Conservation (phyloP, 768 basidiomycete genomes). For the Naganishia friedmannii region DNA sequence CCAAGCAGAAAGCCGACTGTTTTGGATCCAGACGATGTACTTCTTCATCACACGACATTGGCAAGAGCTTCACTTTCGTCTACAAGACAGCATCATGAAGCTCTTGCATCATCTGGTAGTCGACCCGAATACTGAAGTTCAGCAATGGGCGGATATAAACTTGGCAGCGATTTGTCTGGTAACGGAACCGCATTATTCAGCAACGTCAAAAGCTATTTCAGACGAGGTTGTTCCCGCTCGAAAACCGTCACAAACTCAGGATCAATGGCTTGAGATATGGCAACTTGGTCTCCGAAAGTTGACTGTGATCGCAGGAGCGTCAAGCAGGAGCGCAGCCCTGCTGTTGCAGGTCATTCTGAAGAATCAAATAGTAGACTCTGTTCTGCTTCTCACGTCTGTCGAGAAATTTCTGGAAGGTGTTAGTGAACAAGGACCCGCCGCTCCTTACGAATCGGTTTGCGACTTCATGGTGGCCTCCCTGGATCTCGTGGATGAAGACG, state of each 20-base stretch:
- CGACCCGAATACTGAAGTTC: conserved; percentile 63
- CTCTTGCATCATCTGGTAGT: conserved; percentile 64
- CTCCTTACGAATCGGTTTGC: conserved; percentile 87
- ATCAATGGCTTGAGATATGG: conserved; percentile 79
- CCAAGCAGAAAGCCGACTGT: conserved; percentile 51
- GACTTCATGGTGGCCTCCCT: conserved; percentile 70
- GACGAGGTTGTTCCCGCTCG: neutral
- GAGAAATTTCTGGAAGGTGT: conserved; percentile 76
- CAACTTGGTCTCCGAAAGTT: conserved; percentile 72
- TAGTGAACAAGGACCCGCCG: conserved; percentile 82
- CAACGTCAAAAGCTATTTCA: too few species aligned
- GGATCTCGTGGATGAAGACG: conserved; percentile 71
- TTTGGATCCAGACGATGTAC: conserved; percentile 67
- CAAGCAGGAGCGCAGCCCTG: conserved; percentile 72
- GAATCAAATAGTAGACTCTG: conserved; percentile 54
- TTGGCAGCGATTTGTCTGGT: conserved; percentile 61
- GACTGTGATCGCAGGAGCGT: conserved; percentile 62
- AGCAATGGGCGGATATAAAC: conserved; percentile 82
- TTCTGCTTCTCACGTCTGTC: conserved; percentile 67
- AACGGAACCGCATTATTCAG: neutral
- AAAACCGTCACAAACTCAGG: neutral
- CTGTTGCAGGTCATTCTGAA: conserved; percentile 61
- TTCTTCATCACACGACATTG: conserved; percentile 83
- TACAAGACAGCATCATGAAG: conserved; percentile 61
- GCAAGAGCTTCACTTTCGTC: conserved; percentile 60